Evolutionary conservation across 2,329 filamentous ascomycete species (phyloP), one percentile per base, ranked within the genome.

Genomic region (Xylogone sp.): DNA sequence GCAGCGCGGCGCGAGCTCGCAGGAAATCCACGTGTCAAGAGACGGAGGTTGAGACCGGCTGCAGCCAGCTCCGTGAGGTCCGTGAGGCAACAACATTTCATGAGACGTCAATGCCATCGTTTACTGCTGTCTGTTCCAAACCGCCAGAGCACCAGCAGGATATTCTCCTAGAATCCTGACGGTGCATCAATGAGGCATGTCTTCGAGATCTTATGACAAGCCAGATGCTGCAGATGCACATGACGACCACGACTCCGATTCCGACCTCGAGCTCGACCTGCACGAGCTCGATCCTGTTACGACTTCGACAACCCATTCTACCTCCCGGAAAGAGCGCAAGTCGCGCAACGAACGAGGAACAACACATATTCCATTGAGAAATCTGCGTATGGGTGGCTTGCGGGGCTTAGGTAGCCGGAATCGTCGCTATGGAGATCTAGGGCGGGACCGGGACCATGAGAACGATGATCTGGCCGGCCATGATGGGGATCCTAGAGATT

Each of bases 181-280:
- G 59, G 61, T 62, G 62, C 63, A 62, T 65, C 62, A 60, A 66
- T 66, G 63, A 66, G 65, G 64, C 59, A 68, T 68, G 66, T 66
- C 66, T 53, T 65, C 66, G 58, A 65, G 59, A 57, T 55, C 57
- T 46, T 62, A 62, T 53, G 61, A 64, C 60, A 60, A 62, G 46
- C 56, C 63, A 62, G 61, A 66, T 60, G 59, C 61, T 64, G 84
- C 84, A 70, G 83, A 87, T 70, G 82, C 80, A 54, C 78, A 78
- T 54, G 75, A 83, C 68, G 69, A 75, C 62, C 75, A 84, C 70
- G 87, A 91, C 66, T 88, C 85, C 66, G 88, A 92, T 67, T 89
- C 86, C 46, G 74, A 93, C 67, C 81, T 86, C 60, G 86, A 89
- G 56, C 76, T 94, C 63, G 87, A 92, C 62, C 78, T 90, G 60